Percentiles rank a stretch among this genome's conserved stretches.
These are phyloP conservation scores for Garcia nutans DNA, from an alignment of 345 rosid genomes.

Conservation along the genomic window DNA sequence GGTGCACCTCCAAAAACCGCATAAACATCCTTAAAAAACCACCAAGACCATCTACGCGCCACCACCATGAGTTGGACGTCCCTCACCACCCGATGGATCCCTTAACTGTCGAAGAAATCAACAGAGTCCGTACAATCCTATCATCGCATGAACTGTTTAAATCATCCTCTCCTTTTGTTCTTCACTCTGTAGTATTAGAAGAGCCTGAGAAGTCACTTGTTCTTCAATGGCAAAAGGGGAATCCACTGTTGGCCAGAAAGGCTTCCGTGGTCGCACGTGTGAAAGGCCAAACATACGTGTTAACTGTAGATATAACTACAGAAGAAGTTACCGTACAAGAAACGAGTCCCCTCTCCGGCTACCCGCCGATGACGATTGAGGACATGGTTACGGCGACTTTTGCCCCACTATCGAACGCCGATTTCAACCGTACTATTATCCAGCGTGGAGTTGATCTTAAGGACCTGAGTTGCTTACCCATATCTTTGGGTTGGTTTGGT, in stretches of 20 bases:
- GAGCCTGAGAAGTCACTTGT: conserved; percentile 75
- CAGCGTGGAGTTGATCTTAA: conserved; percentile 67
- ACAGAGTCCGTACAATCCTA: conserved; percentile 49
- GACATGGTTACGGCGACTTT: conserved; percentile 61
- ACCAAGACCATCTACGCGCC: conserved; percentile 30
- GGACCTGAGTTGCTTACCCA: conserved; percentile 66
- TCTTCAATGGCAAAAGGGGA: conserved; percentile 56
- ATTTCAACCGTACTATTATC: conserved; percentile 67
- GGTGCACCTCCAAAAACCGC: conserved; percentile 60
- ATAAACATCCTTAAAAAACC: conserved; percentile 30
- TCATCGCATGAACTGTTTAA: conserved; percentile 60
- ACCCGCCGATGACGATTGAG: conserved; percentile 82
- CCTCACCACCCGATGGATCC: conserved; percentile 83
- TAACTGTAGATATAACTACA: conserved; percentile 52
- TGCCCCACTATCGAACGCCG: conserved; percentile 57
- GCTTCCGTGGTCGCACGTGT: conserved; percentile 77
- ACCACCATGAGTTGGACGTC: conserved; percentile 42
- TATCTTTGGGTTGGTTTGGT: conserved; percentile 83
- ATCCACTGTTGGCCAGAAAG: conserved; percentile 57
- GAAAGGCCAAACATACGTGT: conserved; percentile 39
- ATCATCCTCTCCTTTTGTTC: conserved; percentile 35
- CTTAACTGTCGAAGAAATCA: conserved; percentile 58
- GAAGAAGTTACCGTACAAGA: conserved; percentile 32
- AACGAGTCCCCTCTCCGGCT: conserved; percentile 49
- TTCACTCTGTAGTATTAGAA: conserved; percentile 71